Percentiles rank a stretch among this genome's conserved stretches.
These are phyloP conservation scores for Suillus subluteus DNA, from an alignment of 768 basidiomycete species.

Conservation along the genomic window DNA sequence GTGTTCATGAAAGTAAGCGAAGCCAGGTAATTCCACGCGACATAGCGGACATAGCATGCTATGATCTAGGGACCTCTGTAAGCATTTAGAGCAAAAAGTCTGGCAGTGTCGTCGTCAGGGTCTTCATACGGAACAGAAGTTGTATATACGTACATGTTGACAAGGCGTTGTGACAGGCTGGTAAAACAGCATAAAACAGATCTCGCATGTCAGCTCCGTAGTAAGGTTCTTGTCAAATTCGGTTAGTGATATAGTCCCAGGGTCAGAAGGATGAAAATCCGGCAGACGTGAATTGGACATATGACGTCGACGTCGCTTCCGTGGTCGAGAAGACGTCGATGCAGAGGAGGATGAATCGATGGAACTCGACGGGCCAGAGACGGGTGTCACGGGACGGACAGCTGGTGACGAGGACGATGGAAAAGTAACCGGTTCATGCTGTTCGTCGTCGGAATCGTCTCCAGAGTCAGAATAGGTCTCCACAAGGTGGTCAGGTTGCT, in stretches of 20 bases:
- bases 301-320: constrained; percentile 32
- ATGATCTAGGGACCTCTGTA: constrained; percentile 91
- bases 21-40: constrained; percentile 74
- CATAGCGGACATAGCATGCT: constrained; percentile 83
- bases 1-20: constrained; percentile 80
- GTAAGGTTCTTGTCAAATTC: constrained; percentile 63
- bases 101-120: constrained; percentile 33
- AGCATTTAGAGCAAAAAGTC: constrained; percentile 91
- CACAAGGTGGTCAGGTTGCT: constrained; percentile 17
- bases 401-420: constrained; percentile 14
- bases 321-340: constrained; percentile 23
- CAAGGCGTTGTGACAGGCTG: constrained; percentile 93
- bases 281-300: constrained; percentile 34
- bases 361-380: constrained; percentile 17
- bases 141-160: constrained; percentile 73
- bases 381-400: constrained; percentile 41
- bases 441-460: constrained; percentile 35
- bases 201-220: constrained; percentile 83
- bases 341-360: constrained; percentile 10
- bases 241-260: constrained; percentile 31
- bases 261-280: constrained; percentile 25
- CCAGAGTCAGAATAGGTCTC: constrained; percentile 32
- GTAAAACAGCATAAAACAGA: constrained; percentile 83
- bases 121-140: constrained; percentile 15
- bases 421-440: constrained; percentile 18